Evolutionary conservation across 2,329 filamentous ascomycete species (phyloP), one percentile per base, ranked within the genome.

Genomic region (Colletotrichum euphorbiae): DNA sequence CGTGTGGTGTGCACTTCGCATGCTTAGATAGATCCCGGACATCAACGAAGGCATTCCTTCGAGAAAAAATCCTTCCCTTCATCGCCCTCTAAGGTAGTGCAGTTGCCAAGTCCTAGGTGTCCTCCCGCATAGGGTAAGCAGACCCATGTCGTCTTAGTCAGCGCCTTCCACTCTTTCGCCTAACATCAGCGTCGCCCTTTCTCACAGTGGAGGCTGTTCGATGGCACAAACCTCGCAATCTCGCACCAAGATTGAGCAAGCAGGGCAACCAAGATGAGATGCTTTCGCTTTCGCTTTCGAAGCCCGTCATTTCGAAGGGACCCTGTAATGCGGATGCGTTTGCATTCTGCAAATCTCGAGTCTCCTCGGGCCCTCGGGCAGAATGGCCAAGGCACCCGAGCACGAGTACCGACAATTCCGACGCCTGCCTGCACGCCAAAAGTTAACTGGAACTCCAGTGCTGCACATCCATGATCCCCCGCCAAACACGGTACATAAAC

Each of bases 201-300:
- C 42, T 48, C 13, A 24, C 13, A 24, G 54, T 51, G 54, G 33
- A 36, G 46, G 52, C 42, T 31, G 24, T 48, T 48, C 6, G 38
- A 66, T 43, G 48, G 48, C 42, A 46, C 24, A 52, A 40, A 55
- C 31, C 33, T 66, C 55, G 57, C 59, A 67, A 63, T 63, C 43
- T 57, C 51, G 58, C 63, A 51, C 58, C 48, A 55, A 66, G 48
- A 62, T 62, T 55, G 59, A 40, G 51, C 52, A 50, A 51, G 19
- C 58, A 45, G 21, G 55, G 42, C 50, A 15, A 45, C 42, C 43
- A 43, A 63, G 51, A 63, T 57, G 64, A 67, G 59, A 57, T 67
- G 59, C 42, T 56, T 19, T 61, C 46, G 59, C 42, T 56, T 19
- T 61, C 46, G 33, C 45, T 61, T 40, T 56, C 51, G 24, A 17